phyloP scores from a whole-genome alignment of 2,329 filamentous ascomycete species.

The Akanthomyces muscarius region DNA sequence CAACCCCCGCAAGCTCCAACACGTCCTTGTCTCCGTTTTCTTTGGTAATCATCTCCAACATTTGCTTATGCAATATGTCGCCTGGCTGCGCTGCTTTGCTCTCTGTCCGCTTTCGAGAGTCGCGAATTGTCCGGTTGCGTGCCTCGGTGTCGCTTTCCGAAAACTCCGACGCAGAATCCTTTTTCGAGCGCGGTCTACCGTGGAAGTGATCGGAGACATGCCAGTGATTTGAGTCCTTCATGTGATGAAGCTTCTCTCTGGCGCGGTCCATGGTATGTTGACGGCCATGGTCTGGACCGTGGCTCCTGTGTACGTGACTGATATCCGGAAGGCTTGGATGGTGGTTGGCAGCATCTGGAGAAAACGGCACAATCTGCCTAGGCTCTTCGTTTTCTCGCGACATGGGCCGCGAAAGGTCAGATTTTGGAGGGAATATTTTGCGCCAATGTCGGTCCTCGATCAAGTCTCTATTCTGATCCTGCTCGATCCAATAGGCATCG shows the following conservation, averaged over 20 bases:
- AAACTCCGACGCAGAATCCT: constrained; percentile 53
- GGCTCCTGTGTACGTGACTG: constrained; percentile 21
- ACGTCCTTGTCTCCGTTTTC: constrained; percentile 45
- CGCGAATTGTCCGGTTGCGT: constrained; percentile 3
- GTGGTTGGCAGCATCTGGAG: constrained; percentile 25
- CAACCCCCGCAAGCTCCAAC: constrained; percentile 32
- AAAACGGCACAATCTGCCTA: constrained; percentile 25
- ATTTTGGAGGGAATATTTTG: constrained; percentile 59
- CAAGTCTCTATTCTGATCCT: constrained; percentile 71
- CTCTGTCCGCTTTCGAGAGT: not conserved
- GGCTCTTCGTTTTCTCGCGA: constrained; percentile 30
- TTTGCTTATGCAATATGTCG: constrained; percentile 57
- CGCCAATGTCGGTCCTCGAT: constrained; percentile 77
- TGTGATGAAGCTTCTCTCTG: constrained; percentile 54
- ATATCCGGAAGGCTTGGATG: constrained; percentile 20
- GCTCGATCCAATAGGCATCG: constrained; percentile 87
- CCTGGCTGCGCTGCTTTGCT: constrained; percentile 30
- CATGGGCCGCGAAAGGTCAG: constrained; percentile 28
- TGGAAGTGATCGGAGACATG: constrained; percentile 46
- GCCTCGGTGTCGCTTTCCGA: constrained; percentile 54
- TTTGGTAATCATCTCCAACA: constrained; percentile 56
- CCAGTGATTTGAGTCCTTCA: constrained; percentile 53
- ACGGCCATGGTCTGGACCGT: constrained; percentile 42
- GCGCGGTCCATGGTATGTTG: constrained; percentile 56
- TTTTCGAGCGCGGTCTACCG: constrained; percentile 48